These are phyloP conservation scores for Tylopilus rubrobrunneus DNA, from an alignment of 768 basidiomycete genomes.

Conservation along the genomic window DNA sequence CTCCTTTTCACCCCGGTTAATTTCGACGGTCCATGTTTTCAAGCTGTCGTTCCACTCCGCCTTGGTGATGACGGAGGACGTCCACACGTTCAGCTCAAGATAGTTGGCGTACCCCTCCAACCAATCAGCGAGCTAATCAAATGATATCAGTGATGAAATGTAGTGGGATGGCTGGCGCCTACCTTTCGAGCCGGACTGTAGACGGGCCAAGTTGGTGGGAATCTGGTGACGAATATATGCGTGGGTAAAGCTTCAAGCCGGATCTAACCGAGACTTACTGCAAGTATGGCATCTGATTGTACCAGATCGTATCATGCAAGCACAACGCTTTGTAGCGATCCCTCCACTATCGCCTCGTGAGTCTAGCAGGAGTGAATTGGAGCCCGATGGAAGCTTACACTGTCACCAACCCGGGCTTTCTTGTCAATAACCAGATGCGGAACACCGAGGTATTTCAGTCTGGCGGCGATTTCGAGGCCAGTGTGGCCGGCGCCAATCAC, in stretches of 20 bases:
- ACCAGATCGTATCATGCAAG: conserved; percentile 53
- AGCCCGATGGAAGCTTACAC: conserved; percentile 9
- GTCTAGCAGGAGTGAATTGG: not conserved
- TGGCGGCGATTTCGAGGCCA: conserved; percentile 61
- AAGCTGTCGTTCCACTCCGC: conserved; percentile 36
- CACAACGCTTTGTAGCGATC: conserved; percentile 56
- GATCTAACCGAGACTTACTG: conserved; percentile 32
- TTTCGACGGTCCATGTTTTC: conserved; percentile 43
- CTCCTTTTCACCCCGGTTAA: conserved; percentile 32
- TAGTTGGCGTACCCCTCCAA: conserved; percentile 57
- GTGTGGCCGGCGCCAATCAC: conserved; percentile 65
- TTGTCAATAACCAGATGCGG: conserved; percentile 54
- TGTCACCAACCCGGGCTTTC: conserved; percentile 50
- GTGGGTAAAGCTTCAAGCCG: not conserved
- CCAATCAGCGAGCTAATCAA: conserved; percentile 56
- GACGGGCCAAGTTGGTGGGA: conserved; percentile 55
- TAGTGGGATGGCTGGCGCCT: not conserved
- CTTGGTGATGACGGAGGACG: conserved; percentile 40
- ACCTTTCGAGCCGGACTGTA: conserved; percentile 51
- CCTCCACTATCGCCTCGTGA: conserved; percentile 39
- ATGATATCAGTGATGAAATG: not conserved
- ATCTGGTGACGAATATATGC: conserved; percentile 29
- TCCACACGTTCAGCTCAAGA: conserved; percentile 65
- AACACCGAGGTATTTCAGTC: conserved; percentile 59
- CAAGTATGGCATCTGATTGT: conserved; percentile 54